These are phyloP conservation scores for Exophiala oligosperma DNA, from an alignment of 2,329 filamentous ascomycete genomes.

Conservation along the genomic window DNA sequence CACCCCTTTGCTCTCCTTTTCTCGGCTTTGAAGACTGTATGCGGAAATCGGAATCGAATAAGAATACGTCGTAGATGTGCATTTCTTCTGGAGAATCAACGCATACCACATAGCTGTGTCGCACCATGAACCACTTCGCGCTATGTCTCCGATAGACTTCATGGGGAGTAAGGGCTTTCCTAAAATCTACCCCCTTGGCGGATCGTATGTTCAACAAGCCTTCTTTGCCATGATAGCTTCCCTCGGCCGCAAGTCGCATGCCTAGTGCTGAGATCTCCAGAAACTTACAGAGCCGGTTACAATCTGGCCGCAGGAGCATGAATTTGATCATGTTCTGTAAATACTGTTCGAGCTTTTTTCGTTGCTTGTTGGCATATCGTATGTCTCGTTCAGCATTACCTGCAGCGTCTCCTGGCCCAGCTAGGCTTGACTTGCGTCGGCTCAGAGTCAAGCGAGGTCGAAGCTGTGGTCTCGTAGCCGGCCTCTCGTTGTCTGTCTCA, in stretches of 20 bases:
- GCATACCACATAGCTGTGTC: constrained; percentile 95
- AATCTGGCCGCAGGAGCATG: constrained; percentile 95
- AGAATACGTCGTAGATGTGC: constrained; percentile 97
- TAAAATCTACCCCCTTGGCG: constrained; percentile 82
- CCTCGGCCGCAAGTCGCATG: constrained; percentile 89
- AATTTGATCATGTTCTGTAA: constrained; percentile 92
- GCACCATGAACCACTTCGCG: constrained; percentile 96
- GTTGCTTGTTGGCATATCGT: constrained; percentile 45
- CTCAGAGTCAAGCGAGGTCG: constrained; percentile 58
- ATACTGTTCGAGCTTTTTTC: constrained; percentile 84
- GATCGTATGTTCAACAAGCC: constrained; percentile 91
- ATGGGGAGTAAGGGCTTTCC: constrained; percentile 74
- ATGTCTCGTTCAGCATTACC: constrained; percentile 43
- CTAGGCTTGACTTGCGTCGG: constrained; percentile 59
- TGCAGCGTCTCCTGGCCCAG: constrained; percentile 39
- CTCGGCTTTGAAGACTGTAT: constrained; percentile 60
- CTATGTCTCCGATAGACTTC: constrained; percentile 69
- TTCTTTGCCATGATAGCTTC: constrained; percentile 97
- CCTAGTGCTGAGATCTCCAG: constrained; percentile 91
- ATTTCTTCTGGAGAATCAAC: constrained; percentile 99
- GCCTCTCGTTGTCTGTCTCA: constrained; percentile 67
- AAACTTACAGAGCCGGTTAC: constrained; percentile 93
- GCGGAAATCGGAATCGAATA: constrained; percentile 87
- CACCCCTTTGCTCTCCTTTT: constrained; percentile 47
- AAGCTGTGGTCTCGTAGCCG: constrained; percentile 51